A percentile compares a stretch with the other conserved stretches of the same genome.
Evolutionary conservation across 192 early-diverging fungal species (phyloP).

Genomic region (Lobosporangium transversale): DNA sequence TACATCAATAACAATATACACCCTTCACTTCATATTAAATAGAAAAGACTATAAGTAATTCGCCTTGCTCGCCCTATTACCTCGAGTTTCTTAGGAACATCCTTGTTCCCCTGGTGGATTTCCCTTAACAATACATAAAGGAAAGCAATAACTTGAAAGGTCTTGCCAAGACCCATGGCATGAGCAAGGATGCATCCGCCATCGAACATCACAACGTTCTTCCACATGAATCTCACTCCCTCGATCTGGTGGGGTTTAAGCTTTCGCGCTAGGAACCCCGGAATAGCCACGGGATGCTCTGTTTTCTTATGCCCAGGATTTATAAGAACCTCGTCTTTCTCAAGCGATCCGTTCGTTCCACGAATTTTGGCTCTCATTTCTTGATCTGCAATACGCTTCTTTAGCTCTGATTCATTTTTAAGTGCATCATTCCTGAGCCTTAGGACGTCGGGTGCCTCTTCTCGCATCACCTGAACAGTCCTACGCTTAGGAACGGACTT

Average conservation of each 20-base stretch:
- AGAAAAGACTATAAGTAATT: background rate
- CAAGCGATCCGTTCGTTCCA: background rate
- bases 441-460: conserved; percentile 23
- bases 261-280: conserved; percentile 60
- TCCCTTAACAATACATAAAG: conserved; percentile 74
- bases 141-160: conserved; percentile 79
- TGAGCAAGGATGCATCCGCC: conserved; percentile 86
- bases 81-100: conserved; percentile 64
- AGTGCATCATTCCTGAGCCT: conserved; percentile 20
- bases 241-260: conserved; percentile 81
- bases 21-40: too few species aligned
- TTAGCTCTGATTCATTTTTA: conserved; percentile 32
- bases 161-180: conserved; percentile 86
- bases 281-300: conserved; percentile 64
- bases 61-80: conserved; percentile 9
- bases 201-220: conserved; percentile 75
- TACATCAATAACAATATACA: too few species aligned
- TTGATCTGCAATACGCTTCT: conserved; percentile 41
- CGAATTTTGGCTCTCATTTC: conserved; percentile 17
- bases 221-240: conserved; percentile 85
- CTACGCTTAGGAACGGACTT: background rate
- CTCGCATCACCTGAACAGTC: background rate
- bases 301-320: conserved; percentile 72
- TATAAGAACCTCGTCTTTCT: conserved; percentile 55
- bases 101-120: conserved; percentile 60